Evolutionary conservation across 306 rosid species (phyloP), one percentile per base, ranked within the genome.

Genomic region (Cicer arietinum): DNA sequence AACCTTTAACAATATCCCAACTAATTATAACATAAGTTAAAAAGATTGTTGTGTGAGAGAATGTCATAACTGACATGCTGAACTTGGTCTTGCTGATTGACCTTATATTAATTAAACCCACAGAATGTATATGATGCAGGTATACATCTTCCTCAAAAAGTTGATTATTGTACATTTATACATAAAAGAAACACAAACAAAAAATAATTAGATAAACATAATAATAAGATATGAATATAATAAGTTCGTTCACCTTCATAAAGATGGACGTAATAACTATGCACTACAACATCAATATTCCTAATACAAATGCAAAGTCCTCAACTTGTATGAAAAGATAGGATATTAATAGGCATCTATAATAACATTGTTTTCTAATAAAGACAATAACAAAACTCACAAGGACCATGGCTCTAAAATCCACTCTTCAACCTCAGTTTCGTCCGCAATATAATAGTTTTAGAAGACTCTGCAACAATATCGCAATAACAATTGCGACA

Each of bases 271-370:
- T 43, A 25, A 44, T 44, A 65, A 65, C 53, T 43, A 65, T 65
- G 71, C 39, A 65, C 8, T 43, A 18, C 69, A 14, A 8, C 25
- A 40, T 40, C 68, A 41, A 62, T 12, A 62, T 12, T 22, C 25
- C 54, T 44, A 66, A 44, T 44, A 17, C 72, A 12, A 67, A 67
- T 20, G 72, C 56, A 22, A 67, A 67, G 11, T 67, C 56, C 72
- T 67, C 57, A 67, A 67, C 20, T 67, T 67, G 70, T 67, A 46
- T 46, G 57, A 67, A 67, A 67, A 67, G 56, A 22, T 46, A 67
- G 57, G 57, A 67, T 22, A 45, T 67, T 67, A 67, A 22, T 43
- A 66, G 53, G 53, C 41, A 66, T 44, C 71, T 66, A 44, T 66
- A 67, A 47, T 46, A 67, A 22, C 72, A 67, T 67, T 43, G 44